Evolutionary conservation across 495 filamentous ascomycete genomes (phyloP).

Genomic region (Penicillium longicatenatum): DNA sequence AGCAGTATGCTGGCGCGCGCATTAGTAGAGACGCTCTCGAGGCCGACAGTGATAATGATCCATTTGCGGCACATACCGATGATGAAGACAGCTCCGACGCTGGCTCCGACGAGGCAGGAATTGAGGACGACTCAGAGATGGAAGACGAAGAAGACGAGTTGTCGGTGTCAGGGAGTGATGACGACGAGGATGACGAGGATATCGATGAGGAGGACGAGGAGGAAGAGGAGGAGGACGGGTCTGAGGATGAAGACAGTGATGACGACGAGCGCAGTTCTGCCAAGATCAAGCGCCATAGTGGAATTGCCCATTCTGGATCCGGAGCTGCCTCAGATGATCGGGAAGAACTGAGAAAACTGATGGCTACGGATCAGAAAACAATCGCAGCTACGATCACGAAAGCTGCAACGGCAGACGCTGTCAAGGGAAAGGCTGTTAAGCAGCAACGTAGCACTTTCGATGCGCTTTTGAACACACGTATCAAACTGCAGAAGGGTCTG

Average conservation of each 20-base stretch:
- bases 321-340: constrained; percentile 36
- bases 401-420: constrained; percentile 74
- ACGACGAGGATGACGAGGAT: constrained; percentile 13
- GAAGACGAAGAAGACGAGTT: constrained; percentile 15
- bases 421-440: constrained; percentile 84
- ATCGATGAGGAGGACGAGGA: constrained; percentile 19
- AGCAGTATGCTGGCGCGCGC: constrained; percentile 77
- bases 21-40: constrained; percentile 74
- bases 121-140: constrained; percentile 13
- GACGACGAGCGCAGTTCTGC: not conserved
- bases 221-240: constrained; percentile 40
- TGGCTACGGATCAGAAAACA: constrained; percentile 70
- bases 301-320: not conserved
- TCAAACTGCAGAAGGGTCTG: constrained; percentile 88
- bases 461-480: constrained; percentile 79
- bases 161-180: not conserved
- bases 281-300: not conserved
- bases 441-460: constrained; percentile 84
- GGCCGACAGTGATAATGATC: constrained; percentile 51
- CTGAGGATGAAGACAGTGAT: constrained; percentile 9
- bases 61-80: constrained; percentile 33
- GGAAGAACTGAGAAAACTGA: constrained; percentile 64
- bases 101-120: constrained; percentile 14
- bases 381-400: constrained; percentile 70
- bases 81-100: constrained; percentile 6